Percentiles rank a stretch among this genome's conserved stretches.
Evolutionary conservation across 2,329 filamentous ascomycete genomes (phyloP).

Genomic region (Bretziella fagacearum): DNA sequence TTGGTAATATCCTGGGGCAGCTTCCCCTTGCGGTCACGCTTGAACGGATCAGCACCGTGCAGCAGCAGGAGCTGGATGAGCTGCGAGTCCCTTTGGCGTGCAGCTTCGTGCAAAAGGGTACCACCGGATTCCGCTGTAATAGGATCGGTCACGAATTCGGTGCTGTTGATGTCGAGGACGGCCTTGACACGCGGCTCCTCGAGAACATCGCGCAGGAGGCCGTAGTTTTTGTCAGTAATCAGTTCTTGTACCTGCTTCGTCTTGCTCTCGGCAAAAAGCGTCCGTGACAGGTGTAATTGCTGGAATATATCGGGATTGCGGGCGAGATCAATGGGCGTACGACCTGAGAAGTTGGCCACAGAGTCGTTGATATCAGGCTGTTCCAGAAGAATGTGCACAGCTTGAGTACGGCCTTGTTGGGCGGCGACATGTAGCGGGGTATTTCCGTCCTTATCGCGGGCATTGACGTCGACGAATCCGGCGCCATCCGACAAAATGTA

Average conservation of each 20-base stretch:
- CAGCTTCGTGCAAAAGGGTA: slow-evolving; percentile 83
- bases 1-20: slow-evolving; percentile 92
- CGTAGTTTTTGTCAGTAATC: slow-evolving; percentile 57
- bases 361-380: slow-evolving; percentile 77
- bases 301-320: slow-evolving; percentile 92
- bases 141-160: slow-evolving; percentile 71
- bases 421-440: slow-evolving; percentile 82
- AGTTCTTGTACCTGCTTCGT: slow-evolving; percentile 70
- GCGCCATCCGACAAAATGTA: slow-evolving; percentile 70
- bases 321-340: slow-evolving; percentile 73
- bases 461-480: slow-evolving; percentile 49
- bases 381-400: slow-evolving; percentile 72
- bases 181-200: slow-evolving; percentile 75
- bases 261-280: slow-evolving; percentile 75
- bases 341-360: slow-evolving; percentile 66
- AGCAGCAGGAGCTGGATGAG: slow-evolving; percentile 81
- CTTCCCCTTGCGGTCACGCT: slow-evolving; percentile 86
- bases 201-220: slow-evolving; percentile 58
- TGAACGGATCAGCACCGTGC: slow-evolving; percentile 90
- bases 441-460: slow-evolving; percentile 75
- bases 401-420: slow-evolving; percentile 57
- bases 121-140: slow-evolving; percentile 68
- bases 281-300: slow-evolving; percentile 75
- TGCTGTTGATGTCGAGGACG: slow-evolving; percentile 78
- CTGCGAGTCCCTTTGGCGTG: slow-evolving; percentile 68